Conservation (phyloP, 768 basidiomycete genomes). For the Mycena rebaudengoi region DNA sequence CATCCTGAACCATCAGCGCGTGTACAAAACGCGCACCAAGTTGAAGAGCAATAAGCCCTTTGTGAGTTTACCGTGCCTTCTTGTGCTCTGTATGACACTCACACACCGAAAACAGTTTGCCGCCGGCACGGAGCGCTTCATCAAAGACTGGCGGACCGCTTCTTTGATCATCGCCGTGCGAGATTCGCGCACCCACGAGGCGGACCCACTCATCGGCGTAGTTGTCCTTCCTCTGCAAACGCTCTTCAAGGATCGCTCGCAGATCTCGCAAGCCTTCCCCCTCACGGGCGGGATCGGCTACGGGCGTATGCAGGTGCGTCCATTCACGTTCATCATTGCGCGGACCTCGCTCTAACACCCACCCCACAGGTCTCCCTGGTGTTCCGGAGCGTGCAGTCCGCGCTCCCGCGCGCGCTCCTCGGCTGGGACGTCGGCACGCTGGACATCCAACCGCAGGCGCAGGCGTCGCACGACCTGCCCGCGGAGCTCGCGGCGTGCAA, state of each 20-base stretch:
- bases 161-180: slow-evolving; percentile 72
- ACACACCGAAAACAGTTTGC: slow-evolving; percentile 50
- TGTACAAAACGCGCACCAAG: slow-evolving; percentile 56
- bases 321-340: too few relatives aligned
- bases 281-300: slow-evolving; percentile 76
- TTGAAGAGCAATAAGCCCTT: slow-evolving; percentile 55
- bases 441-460: slow-evolving; percentile 51
- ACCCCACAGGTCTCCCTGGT: slow-evolving; percentile 68
- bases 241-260: slow-evolving; percentile 58
- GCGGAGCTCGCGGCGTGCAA: slow-evolving; percentile 48
- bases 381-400: slow-evolving; percentile 71
- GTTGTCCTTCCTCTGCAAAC: slow-evolving; percentile 61
- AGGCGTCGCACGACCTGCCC: slow-evolving; percentile 37
- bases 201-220: slow-evolving; percentile 76
- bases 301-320: slow-evolving; percentile 69
- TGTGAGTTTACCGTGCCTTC: slow-evolving; percentile 37
- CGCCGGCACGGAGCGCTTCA: slow-evolving; percentile 75
- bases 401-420: slow-evolving; percentile 62
- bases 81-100: background rate
- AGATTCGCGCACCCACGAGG: slow-evolving; percentile 65
- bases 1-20: slow-evolving; percentile 52
- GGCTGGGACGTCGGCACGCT: slow-evolving; percentile 80
- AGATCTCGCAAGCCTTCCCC: slow-evolving; percentile 67
- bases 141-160: slow-evolving; percentile 67
- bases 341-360: too few relatives aligned